These are phyloP conservation scores for Daldinia caldariorum DNA, from an alignment of 495 filamentous ascomycete species.

Conservation along the genomic window DNA sequence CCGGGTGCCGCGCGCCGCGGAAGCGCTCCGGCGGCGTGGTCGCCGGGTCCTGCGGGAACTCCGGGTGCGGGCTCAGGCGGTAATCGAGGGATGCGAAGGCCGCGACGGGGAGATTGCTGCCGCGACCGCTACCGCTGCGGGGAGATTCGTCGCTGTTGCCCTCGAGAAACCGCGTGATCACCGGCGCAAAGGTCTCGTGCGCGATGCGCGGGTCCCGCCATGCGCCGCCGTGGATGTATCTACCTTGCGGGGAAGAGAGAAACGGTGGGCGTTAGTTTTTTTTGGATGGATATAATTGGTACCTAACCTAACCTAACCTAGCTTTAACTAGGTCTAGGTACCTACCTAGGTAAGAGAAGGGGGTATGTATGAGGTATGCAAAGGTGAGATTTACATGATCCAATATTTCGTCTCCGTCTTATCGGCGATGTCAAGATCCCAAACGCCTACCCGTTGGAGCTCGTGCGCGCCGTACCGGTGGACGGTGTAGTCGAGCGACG, in stretches of 20 bases:
- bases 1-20: conserved; percentile 70
- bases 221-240: conserved; percentile 83
- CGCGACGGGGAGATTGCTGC: conserved; percentile 54
- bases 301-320: too few species aligned
- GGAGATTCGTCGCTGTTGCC: conserved; percentile 19
- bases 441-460: conserved; percentile 47
- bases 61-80: conserved; percentile 78
- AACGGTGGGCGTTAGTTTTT: conserved; percentile 13
- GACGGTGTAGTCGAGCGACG: conserved; percentile 37
- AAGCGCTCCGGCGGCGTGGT: conserved; percentile 46
- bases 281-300: too few species aligned
- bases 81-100: conserved; percentile 81
- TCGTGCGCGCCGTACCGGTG: conserved; percentile 44
- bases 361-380: too few species aligned
- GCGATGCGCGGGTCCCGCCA: conserved; percentile 80
- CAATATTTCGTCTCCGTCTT: conserved; percentile 42
- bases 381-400: conserved; percentile 45
- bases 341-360: too few species aligned
- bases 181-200: conserved; percentile 59
- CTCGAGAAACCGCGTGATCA: conserved; percentile 57
- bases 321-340: too few species aligned
- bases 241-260: conserved; percentile 56
- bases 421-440: conserved; percentile 41
- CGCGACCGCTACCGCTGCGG: neutral
- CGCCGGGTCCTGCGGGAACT: conserved; percentile 61